phyloP scores from a whole-genome alignment of 2,329 filamentous ascomycete species.

The Sporothrix mexicana region DNA sequence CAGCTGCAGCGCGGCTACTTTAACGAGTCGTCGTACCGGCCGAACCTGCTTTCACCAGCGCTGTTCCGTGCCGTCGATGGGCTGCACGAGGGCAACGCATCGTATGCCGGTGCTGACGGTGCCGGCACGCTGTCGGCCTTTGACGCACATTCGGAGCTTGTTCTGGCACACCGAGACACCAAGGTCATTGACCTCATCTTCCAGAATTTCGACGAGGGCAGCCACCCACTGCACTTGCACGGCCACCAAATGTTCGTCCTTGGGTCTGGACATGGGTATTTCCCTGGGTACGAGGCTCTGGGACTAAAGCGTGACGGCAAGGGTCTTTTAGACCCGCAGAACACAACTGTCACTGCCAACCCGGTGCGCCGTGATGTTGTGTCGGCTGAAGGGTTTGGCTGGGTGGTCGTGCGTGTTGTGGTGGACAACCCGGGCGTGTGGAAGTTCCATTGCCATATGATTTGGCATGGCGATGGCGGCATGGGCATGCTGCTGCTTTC shows the following conservation, averaged over 20 bases:
- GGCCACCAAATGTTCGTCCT: constrained; percentile 56
- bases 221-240: constrained; percentile 41
- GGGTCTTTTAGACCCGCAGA: constrained; percentile 46
- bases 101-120: constrained; percentile 53
- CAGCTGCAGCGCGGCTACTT: constrained; percentile 63
- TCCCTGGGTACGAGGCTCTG: constrained; percentile 51
- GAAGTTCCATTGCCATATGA: constrained; percentile 50
- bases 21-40: constrained; percentile 61
- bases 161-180: constrained; percentile 65
- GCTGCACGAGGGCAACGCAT: constrained; percentile 50
- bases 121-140: constrained; percentile 58
- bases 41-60: constrained; percentile 54
- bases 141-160: constrained; percentile 53
- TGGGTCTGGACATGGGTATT: constrained; percentile 67
- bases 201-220: constrained; percentile 40
- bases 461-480: constrained; percentile 49
- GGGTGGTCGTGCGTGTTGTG: constrained; percentile 55
- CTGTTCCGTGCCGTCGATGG: constrained; percentile 58
- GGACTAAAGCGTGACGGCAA: constrained; percentile 44
- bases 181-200: constrained; percentile 75
- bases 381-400: constrained; percentile 56
- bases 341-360: constrained; percentile 46
- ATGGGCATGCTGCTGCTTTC: constrained; percentile 53
- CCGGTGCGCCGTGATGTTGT: constrained; percentile 56
- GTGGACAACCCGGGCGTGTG: constrained; percentile 57